A percentile compares a stretch with the other conserved stretches of the same genome.
These are phyloP conservation scores for Peziza echinospora DNA, from an alignment of 495 filamentous ascomycete genomes.

Conservation along the genomic window DNA sequence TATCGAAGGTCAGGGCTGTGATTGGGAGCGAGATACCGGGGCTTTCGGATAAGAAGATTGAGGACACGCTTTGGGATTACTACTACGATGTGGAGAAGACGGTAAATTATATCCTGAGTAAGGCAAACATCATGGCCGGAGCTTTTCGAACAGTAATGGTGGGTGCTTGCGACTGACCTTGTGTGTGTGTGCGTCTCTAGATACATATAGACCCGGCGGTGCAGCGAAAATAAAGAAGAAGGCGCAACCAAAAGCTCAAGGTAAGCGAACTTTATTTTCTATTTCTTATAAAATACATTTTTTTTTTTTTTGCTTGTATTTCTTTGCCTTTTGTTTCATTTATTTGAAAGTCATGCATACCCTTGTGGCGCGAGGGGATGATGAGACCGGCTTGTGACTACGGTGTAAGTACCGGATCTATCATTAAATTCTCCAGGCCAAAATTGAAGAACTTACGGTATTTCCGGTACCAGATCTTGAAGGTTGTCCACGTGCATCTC, in stretches of 20 bases:
- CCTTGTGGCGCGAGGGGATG: no score
- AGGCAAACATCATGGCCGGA: no score
- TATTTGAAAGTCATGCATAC: no score
- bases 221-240: background rate
- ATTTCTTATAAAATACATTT: no score
- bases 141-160: no score
- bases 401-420: background rate
- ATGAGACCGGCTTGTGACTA: background rate
- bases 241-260: background rate
- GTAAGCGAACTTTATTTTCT: no score
- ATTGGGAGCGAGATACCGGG: slow-evolving; percentile 30
- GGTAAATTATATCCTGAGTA: slow-evolving; percentile 53
- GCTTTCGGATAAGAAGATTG: slow-evolving; percentile 47
- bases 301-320: no score
- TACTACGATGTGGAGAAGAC: slow-evolving; percentile 82
- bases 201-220: background rate
- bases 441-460: no score
- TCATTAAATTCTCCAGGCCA: background rate
- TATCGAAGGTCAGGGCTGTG: slow-evolving; percentile 30
- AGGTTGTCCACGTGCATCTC: background rate
- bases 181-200: background rate
- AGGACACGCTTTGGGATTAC: slow-evolving; percentile 86
- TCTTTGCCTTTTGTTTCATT: no score
- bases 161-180: no score
- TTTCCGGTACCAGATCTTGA: no score